These are phyloP conservation scores for Acmispon strigosus DNA, from an alignment of 306 rosid genomes.

Conservation along the genomic window DNA sequence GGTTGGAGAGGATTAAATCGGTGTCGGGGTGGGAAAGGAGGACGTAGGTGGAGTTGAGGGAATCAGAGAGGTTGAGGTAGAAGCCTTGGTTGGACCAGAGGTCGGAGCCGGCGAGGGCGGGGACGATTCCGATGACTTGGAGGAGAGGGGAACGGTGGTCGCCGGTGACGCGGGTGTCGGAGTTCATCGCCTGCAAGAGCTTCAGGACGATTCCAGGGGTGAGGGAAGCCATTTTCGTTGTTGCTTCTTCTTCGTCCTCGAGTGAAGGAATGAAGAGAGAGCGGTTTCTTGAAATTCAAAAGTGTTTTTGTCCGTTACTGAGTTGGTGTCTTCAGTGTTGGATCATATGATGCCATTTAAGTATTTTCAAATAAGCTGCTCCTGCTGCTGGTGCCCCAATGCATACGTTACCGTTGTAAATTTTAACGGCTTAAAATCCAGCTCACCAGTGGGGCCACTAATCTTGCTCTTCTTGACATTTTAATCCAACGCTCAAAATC, in stretches of 20 bases:
- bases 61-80: constrained; percentile 89
- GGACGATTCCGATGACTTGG: constrained; percentile 87
- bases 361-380: background rate
- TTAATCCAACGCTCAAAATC: background rate
- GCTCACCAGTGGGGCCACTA: background rate
- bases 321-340: background rate
- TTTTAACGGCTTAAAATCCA: background rate
- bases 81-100: constrained; percentile 89
- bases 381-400: background rate
- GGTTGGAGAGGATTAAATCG: constrained; percentile 84
- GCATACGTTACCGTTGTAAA: constrained; percentile 12
- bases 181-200: constrained; percentile 79
- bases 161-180: constrained; percentile 78
- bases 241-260: background rate
- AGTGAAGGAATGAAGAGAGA: background rate
- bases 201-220: constrained; percentile 78
- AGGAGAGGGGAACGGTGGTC: constrained; percentile 97
- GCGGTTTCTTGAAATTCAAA: constrained; percentile 15
- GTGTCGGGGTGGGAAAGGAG: constrained; percentile 68
- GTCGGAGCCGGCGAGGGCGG: constrained; percentile 78
- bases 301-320: background rate
- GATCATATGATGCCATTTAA: background rate
- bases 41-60: constrained; percentile 88
- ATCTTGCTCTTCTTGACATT: background rate
- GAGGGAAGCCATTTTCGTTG: constrained; percentile 68